Evolutionary conservation across 805 yeast genomes (phyloP), one percentile per base, ranked within the genome.

Genomic region (Zygosaccharomyces kombuchaensis): DNA sequence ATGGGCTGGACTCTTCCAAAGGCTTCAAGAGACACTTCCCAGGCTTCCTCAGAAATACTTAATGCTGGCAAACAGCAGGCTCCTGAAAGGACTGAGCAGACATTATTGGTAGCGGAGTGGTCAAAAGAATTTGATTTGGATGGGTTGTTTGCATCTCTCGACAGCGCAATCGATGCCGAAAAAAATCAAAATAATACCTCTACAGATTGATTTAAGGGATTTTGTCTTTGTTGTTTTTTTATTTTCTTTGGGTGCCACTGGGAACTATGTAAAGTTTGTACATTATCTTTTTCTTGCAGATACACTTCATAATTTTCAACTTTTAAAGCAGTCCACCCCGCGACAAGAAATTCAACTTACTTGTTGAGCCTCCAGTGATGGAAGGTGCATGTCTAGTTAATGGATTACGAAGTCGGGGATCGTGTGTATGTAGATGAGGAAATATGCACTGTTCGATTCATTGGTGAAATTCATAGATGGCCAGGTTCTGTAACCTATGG

Each of bases 41-140:
- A 58, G 16, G 54, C 58, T 25, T 53, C 55, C 13, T 60, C 78
- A 8, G 49, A 56, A 34, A 66, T 69, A 19, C 64, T 70, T 14
- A 52, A 56, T 40, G 49, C 63, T 21, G 63, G 65, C 31, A 57
- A 62, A 13, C 51, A 72, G 7, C 70, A 73, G 29, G 73, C 68
- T 14, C 75, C 74, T 16, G 69, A 67, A 38, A 67, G 66, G 55
- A 75, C 74, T 50, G 75, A 72, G 47, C 86, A 80, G 55, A 84
- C 91, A 29, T 81, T 87, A 9, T 78, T 93, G 58, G 99, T 93
- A n/a, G 69, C 75, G 12, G 77, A 80, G 56, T 93, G 98, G 97
- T 82, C 97, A 16, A 78, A 87, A 66, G 99, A 90, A 69, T 90
- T 93, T 64, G 96, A 89, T 67, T 73, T 93, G 56, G 96, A 87